These are phyloP conservation scores for Tricholoma matsutake DNA, from an alignment of 768 basidiomycete genomes.

Conservation along the genomic window DNA sequence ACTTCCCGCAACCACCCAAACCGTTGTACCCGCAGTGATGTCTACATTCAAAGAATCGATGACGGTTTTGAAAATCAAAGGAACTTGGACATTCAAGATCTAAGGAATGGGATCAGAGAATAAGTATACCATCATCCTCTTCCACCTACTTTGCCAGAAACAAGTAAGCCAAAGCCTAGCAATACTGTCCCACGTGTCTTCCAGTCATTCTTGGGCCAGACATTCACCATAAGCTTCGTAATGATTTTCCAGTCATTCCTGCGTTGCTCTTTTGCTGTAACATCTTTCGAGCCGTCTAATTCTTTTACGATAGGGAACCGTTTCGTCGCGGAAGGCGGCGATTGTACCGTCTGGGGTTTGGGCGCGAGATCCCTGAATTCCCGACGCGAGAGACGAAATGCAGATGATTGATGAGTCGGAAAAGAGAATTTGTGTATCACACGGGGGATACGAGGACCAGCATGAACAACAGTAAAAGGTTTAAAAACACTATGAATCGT, in stretches of 20 bases:
- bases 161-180: constrained; percentile 73
- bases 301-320: background rate
- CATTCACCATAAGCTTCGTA: constrained; percentile 76
- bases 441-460: background rate
- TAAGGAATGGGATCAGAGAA: constrained; percentile 23
- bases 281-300: constrained; percentile 13
- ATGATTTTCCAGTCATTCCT: constrained; percentile 86
- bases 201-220: constrained; percentile 91
- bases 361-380: constrained; percentile 17
- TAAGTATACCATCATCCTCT: background rate
- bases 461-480: background rate
- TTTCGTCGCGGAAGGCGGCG: constrained; percentile 8
- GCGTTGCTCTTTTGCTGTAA: constrained; percentile 51
- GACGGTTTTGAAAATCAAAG: constrained; percentile 88
- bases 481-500: background rate
- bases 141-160: constrained; percentile 75
- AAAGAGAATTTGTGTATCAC: background rate
- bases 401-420: background rate
- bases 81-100: constrained; percentile 98
- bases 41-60: constrained; percentile 89
- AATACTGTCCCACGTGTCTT: constrained; percentile 79
- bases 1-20: constrained; percentile 90
- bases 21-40: constrained; percentile 68
- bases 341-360: constrained; percentile 9
- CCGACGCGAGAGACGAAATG: constrained; percentile 2